Evolutionary conservation across 225 moss, liverwort and hornwort genomes (phyloP).

Genomic region (Rhytidiadelphus loreus): DNA sequence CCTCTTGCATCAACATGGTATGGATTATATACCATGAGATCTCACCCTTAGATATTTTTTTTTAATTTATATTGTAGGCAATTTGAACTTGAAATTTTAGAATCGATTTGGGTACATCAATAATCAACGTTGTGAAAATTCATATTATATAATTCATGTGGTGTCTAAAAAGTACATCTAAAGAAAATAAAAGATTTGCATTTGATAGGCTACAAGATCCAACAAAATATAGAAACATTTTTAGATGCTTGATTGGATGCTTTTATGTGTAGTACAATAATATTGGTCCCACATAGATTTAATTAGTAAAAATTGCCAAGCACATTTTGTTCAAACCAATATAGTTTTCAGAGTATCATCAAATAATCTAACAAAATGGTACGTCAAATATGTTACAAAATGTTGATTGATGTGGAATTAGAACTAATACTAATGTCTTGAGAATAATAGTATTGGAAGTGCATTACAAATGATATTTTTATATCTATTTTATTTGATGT

Average conservation of each 20-base stretch:
- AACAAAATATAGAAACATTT: not conserved
- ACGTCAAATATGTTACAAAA: not conserved
- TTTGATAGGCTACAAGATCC: not conserved
- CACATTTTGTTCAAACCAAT: not conserved
- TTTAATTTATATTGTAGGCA: no score
- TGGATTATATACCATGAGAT: not conserved
- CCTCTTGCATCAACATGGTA: accelerated
- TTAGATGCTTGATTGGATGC: not conserved
- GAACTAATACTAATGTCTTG: no score
- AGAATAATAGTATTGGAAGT: not conserved
- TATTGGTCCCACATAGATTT: not conserved
- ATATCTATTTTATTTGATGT: not conserved
- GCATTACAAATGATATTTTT: not conserved
- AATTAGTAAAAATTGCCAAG: not conserved
- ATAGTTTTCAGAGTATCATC: no score
- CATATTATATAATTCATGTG: not conserved
- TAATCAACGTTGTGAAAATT: not conserved
- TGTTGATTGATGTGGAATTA: not conserved
- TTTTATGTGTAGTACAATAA: not conserved
- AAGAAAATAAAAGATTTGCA: no score
- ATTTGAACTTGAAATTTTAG: not conserved
- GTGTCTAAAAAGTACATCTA: not conserved
- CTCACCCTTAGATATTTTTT: not conserved
- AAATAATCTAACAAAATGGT: not conserved
- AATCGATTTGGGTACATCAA: not conserved